These are phyloP conservation scores for Cladosporium sp. DNA, from an alignment of 2,329 filamentous ascomycete species.

Conservation along the genomic window DNA sequence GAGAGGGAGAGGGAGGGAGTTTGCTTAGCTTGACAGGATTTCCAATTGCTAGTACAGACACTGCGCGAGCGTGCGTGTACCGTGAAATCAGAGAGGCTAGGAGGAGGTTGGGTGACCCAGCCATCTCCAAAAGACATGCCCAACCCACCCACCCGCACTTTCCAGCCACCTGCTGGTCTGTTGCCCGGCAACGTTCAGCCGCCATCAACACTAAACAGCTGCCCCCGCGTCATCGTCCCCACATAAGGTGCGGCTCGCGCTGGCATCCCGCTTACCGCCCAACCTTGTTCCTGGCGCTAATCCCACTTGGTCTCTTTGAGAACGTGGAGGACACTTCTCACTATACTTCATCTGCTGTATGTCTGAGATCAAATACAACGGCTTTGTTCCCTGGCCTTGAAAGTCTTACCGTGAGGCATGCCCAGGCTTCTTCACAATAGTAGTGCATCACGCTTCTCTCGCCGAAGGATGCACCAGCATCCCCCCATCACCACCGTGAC, in stretches of 20 bases:
- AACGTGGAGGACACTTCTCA: neutral
- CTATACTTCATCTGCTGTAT: neutral
- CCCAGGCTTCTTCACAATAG: too few relatives aligned
- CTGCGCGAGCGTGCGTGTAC: neutral
- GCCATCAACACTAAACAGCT: too few relatives aligned
- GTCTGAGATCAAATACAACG: neutral
- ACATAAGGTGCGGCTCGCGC: neutral
- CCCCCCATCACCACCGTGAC: too few relatives aligned
- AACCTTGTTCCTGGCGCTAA: neutral
- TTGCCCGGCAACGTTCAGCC: too few relatives aligned
- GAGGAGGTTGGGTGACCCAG: conserved; percentile 8
- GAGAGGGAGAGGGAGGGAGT: conserved; percentile 4
- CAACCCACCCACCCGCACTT: neutral
- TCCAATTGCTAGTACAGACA: conserved; percentile 10
- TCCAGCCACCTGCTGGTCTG: conserved; percentile 5
- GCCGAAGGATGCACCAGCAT: too few relatives aligned
- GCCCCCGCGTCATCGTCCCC: neutral
- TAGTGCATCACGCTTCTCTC: too few relatives aligned
- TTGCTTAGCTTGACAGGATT: conserved; percentile 10
- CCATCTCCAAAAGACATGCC: conserved; percentile 4
- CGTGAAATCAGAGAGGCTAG: conserved; percentile 6
- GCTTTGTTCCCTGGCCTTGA: neutral
- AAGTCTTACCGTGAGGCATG: too few relatives aligned
- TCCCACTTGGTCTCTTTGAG: neutral
- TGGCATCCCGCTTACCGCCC: neutral